Evolutionary conservation across 805 yeast genomes (phyloP).

Genomic region (Yarrowia sp.): DNA sequence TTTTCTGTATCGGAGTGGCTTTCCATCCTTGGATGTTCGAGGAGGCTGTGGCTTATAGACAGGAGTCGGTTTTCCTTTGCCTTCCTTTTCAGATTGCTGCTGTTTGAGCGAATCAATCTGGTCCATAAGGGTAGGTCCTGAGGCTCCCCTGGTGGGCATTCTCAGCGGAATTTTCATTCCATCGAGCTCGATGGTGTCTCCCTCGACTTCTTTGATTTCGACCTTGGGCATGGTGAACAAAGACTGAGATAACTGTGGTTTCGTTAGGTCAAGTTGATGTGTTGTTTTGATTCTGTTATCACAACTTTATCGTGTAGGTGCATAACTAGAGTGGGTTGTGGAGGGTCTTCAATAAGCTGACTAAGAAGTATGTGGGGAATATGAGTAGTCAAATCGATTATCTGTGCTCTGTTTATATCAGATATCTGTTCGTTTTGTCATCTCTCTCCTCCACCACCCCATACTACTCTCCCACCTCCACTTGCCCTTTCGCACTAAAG

Average conservation of each 20-base stretch:
- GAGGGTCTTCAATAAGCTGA: neutral
- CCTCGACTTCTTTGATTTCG: conserved; percentile 32
- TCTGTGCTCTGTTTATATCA: no score
- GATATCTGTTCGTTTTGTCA: no score
- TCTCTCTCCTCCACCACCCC: neutral
- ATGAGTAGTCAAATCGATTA: no score
- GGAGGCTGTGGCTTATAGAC: conserved; percentile 13
- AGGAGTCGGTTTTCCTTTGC: conserved; percentile 9
- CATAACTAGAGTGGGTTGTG: neutral
- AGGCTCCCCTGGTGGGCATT: conserved; percentile 16
- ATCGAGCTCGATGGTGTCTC: conserved; percentile 26
- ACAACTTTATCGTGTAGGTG: conserved; percentile 13
- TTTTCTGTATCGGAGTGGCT: conserved; percentile 29
- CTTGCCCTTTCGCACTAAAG: neutral
- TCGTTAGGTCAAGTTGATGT: neutral
- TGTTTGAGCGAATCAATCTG: conserved; percentile 13
- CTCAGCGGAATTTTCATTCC: conserved; percentile 24
- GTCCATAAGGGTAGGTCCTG: conserved; percentile 30
- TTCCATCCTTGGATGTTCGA: conserved; percentile 7
- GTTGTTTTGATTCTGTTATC: conserved; percentile 28
- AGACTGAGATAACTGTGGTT: no score
- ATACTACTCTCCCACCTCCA: no score
- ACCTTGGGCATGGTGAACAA: conserved; percentile 18
- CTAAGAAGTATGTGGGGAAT: neutral
- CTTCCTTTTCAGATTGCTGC: conserved; percentile 9